phyloP scores from a whole-genome alignment of 2,329 filamentous ascomycete genomes.

The Pezicula neosporulosa region DNA sequence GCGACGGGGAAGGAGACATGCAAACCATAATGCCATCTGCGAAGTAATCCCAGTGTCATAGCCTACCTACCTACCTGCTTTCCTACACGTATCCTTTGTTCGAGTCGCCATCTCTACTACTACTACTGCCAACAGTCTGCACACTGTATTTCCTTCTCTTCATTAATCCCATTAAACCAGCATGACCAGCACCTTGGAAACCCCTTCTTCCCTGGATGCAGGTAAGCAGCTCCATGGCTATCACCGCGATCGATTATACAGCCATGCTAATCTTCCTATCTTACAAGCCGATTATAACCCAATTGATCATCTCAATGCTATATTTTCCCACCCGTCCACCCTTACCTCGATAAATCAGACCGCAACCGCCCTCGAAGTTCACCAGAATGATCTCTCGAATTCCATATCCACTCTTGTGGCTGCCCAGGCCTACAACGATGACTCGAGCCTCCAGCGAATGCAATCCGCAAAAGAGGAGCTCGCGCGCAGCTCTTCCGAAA shows the following conservation, averaged over 20 bases:
- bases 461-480: slow-evolving; percentile 88
- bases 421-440: slow-evolving; percentile 78
- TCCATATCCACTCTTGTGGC: slow-evolving; percentile 71
- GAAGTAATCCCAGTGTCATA: too few species aligned
- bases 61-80: too few species aligned
- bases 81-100: too few species aligned
- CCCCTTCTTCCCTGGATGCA: slow-evolving; percentile 28
- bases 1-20: too few species aligned
- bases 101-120: too few species aligned
- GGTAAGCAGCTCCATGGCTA: slow-evolving; percentile 21
- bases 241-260: not conserved
- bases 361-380: slow-evolving; percentile 66
- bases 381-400: slow-evolving; percentile 78
- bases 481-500: slow-evolving; percentile 85
- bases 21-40: too few species aligned
- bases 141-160: not conserved
- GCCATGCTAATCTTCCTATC: slow-evolving; percentile 10
- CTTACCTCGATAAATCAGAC: slow-evolving; percentile 74
- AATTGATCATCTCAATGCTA: slow-evolving; percentile 85
- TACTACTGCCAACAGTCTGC: not conserved
- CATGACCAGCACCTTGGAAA: slow-evolving; percentile 27
- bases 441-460: slow-evolving; percentile 86
- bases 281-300: slow-evolving; percentile 78
- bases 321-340: slow-evolving; percentile 87
- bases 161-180: slow-evolving; percentile 4